These are phyloP conservation scores for Omphalotus olearius DNA, from an alignment of 1,284 basidiomycete genomes.

Conservation along the genomic window DNA sequence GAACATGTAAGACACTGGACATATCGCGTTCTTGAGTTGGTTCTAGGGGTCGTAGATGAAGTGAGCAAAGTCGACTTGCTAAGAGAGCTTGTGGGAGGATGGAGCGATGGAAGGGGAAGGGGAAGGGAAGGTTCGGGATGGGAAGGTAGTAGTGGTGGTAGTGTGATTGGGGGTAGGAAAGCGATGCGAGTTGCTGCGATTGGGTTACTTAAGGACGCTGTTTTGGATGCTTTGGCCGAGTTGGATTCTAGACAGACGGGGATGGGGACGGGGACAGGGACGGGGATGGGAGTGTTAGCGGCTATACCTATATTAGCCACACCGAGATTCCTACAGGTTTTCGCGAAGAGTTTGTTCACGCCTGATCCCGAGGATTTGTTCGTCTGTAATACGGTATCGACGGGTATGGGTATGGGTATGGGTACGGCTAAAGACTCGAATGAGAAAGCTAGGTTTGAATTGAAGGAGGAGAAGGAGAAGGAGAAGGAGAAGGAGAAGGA, in stretches of 20 bases:
- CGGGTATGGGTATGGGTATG: no score
- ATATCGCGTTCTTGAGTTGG: constrained; percentile 2
- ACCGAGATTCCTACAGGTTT: constrained; percentile 8
- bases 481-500: not conserved
- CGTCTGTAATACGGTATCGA: no score
- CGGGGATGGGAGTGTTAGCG: no score
- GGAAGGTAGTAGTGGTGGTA: no score
- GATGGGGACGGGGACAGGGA: no score
- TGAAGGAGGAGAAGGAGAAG: not conserved
- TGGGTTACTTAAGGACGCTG: constrained; percentile 7
- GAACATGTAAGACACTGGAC: constrained; percentile 9
- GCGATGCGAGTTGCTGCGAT: constrained; percentile 11
- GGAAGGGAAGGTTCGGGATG: not conserved
- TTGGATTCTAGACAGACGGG: not conserved
- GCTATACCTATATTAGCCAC: constrained; percentile 4
- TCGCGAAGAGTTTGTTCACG: constrained; percentile 7
- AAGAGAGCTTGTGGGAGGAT: constrained; percentile 1
- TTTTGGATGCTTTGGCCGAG: constrained; percentile 1
- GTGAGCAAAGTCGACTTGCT: not conserved
- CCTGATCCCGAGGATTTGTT: no score
- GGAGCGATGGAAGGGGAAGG: no score
- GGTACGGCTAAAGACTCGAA: not conserved
- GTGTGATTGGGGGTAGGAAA: not conserved
- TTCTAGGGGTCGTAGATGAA: not conserved
- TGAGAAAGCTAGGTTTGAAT: no score